Base-by-base conservation (phyloP, 257 asterid species). In the Agastache rugosa region DNA sequence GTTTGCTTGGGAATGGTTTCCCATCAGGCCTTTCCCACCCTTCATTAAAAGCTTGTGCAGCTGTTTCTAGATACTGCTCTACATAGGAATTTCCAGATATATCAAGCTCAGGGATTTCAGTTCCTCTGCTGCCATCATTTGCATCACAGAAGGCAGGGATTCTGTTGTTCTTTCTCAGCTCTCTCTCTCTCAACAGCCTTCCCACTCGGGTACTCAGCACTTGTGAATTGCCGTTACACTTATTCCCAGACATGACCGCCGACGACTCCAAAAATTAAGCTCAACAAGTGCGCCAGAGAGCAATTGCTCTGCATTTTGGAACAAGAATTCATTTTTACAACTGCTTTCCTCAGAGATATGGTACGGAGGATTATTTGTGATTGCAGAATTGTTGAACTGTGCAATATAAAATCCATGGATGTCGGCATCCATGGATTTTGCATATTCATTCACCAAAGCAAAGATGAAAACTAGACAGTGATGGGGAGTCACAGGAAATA, bases 131-230 rank as follows among this genome's bases (percentile, higher is more conserved):
- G 58, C 79, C 78, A 74, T 86, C 91, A 80, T 63, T 78, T 54
- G 83, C 76, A 42, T 86, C 97, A 69, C 54, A 61, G 58, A 83
- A 83, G 53, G 71, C 44, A 27, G 88, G 75, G 73, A 66, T 41
- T 82, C 83, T 84, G 77, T 72, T 87, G 82, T 47, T 86, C 83
- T 81, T 88, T 67, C 89, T 79, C 54, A 85, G 85, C 81, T 86
- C 90, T 73, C 96, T 87, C 10, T 77, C 89, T 84, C 92, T 84
- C 87, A 92, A 69, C 67, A 90, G 95, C 82, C 97, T 88, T 75
- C 79, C 86, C 11, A 80, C 31, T 73, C 97, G 90, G 69, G 85
- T 83, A 53, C 55, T 69, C 78, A 53, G 86, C 63, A 79, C 76
- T 66, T 75, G 73, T 71, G 84, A 75, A 83, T 73, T 75, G 51